These are phyloP conservation scores for Psilocybe cyanescens DNA, from an alignment of 768 basidiomycete genomes.

Conservation along the genomic window DNA sequence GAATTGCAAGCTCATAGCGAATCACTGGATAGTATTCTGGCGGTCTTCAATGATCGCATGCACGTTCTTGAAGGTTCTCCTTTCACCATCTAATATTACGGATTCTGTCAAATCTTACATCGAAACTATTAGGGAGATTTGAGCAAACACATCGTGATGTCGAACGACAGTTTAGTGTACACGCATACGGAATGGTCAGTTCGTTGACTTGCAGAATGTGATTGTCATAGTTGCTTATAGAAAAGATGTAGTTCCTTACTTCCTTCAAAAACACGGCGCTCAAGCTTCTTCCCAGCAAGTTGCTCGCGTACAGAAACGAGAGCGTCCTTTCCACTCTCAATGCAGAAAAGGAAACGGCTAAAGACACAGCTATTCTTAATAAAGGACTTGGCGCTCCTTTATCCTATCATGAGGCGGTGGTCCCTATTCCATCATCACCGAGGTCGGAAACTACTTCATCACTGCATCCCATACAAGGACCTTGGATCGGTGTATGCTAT, in stretches of 20 bases:
- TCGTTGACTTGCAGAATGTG: background rate
- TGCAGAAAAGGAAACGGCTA: background rate
- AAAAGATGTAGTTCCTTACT: slow-evolving; percentile 10
- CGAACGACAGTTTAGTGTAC: slow-evolving; percentile 13
- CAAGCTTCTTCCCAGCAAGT: slow-evolving; percentile 2
- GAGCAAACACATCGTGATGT: slow-evolving; percentile 11
- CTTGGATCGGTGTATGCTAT: background rate
- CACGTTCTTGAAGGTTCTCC: slow-evolving; percentile 4
- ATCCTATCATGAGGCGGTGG: background rate
- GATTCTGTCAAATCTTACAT: background rate
- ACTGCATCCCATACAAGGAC: background rate
- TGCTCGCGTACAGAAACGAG: background rate
- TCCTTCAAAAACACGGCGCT: slow-evolving; percentile 7
- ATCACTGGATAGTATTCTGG: slow-evolving; percentile 12
- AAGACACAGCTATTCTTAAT: background rate
- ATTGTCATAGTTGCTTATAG: background rate
- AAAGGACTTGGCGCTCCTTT: background rate
- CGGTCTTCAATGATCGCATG: slow-evolving; percentile 13
- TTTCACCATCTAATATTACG: no score
- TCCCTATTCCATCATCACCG: background rate
- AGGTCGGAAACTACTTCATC: background rate
- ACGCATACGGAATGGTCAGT: slow-evolving; percentile 22
- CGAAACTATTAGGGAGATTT: slow-evolving; percentile 5
- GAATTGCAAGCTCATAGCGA: slow-evolving; percentile 7
- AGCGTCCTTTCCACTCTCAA: background rate